These are phyloP conservation scores for Phoenix roebelenii DNA, from an alignment of 176 grass and related monocot genomes.

Conservation along the genomic window DNA sequence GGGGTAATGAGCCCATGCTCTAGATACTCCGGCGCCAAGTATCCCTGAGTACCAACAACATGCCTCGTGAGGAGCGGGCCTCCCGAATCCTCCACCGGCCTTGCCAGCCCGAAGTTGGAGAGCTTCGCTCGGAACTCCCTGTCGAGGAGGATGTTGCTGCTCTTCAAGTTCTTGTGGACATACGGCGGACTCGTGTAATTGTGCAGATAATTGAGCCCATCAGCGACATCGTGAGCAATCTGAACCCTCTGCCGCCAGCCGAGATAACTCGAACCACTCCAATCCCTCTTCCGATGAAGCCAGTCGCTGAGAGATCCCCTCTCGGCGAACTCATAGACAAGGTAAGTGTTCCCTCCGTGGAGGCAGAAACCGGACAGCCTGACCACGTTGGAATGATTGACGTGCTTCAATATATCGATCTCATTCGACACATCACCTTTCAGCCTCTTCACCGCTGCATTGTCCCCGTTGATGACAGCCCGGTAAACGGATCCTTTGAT, in stretches of 20 bases:
- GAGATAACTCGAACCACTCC: neutral
- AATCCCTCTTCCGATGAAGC: constrained; percentile 26
- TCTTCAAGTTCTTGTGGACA: constrained; percentile 79
- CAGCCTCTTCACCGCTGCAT: constrained; percentile 53
- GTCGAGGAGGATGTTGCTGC: constrained; percentile 63
- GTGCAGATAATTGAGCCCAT: constrained; percentile 77
- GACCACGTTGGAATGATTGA: constrained; percentile 64
- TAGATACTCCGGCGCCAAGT: constrained; percentile 68
- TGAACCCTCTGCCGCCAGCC: constrained; percentile 56
- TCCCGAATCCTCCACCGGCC: constrained; percentile 20
- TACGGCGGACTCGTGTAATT: constrained; percentile 59
- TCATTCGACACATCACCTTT: constrained; percentile 59
- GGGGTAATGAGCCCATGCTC: constrained; percentile 70
- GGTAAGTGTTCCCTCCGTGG: constrained; percentile 58
- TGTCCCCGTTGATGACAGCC: constrained; percentile 65
- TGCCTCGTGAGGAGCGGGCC: constrained; percentile 49
- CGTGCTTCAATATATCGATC: constrained; percentile 58
- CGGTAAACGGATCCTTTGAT: constrained; percentile 50
- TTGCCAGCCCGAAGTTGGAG: constrained; percentile 56
- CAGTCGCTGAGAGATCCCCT: constrained; percentile 67
- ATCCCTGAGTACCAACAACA: constrained; percentile 71
- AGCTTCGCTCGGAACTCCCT: constrained; percentile 55
- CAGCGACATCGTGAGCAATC: constrained; percentile 49
- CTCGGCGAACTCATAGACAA: constrained; percentile 60
- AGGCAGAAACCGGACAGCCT: constrained; percentile 66